phyloP scores from a whole-genome alignment of 257 asterid species.

The Solanum ahanhuiri region DNA sequence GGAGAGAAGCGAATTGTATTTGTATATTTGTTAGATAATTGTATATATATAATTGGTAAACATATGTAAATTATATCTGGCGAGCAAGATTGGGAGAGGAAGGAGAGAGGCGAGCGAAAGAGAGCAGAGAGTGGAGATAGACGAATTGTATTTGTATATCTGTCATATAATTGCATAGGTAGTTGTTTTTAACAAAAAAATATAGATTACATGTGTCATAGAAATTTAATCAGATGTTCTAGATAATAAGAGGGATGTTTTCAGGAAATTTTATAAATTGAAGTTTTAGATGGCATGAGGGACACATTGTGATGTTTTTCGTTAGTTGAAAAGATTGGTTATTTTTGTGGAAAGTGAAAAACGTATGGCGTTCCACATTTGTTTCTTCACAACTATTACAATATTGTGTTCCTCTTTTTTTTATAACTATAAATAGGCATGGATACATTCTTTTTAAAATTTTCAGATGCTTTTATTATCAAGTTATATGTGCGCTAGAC shows the following conservation, averaged over 20 bases:
- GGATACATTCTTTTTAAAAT: not conserved
- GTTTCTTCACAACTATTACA: not conserved
- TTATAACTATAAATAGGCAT: not conserved
- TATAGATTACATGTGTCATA: not conserved
- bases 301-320: not conserved
- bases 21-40: too few relatives aligned
- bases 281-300: not conserved
- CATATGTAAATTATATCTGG: too few relatives aligned
- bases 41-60: too few relatives aligned
- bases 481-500: not conserved
- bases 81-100: too few relatives aligned
- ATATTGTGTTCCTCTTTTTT: not conserved
- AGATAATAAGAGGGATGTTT: too few relatives aligned
- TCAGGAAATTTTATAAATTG: not conserved
- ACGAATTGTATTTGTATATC: too few relatives aligned
- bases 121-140: too few relatives aligned
- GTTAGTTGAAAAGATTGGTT: not conserved
- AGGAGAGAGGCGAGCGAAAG: too few relatives aligned
- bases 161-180: too few relatives aligned
- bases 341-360: not conserved
- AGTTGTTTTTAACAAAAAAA: not conserved
- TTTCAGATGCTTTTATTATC: too few relatives aligned
- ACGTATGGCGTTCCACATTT: not conserved
- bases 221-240: not conserved
- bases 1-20: too few relatives aligned